Evolutionary conservation across 1,139 yeast genomes (phyloP).

Genomic region (Magnusiomyces tetraspermus): DNA sequence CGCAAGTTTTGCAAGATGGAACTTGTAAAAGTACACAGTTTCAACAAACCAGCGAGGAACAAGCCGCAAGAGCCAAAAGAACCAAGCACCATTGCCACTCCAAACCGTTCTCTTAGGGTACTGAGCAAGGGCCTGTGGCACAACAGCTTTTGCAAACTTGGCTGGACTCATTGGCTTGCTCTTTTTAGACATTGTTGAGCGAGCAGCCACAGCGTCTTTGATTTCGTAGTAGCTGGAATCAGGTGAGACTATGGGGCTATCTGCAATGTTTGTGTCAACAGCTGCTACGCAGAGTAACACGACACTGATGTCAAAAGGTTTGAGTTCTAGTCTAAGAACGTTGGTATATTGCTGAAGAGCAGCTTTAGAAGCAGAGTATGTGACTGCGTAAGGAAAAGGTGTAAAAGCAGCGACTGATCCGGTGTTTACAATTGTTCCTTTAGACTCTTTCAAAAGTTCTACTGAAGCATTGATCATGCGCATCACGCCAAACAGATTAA

Average conservation of each 20-base stretch:
- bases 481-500: conserved; percentile 63
- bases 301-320: conserved; percentile 65
- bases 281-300: conserved; percentile 64
- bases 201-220: conserved; percentile 40
- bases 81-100: conserved; percentile 45
- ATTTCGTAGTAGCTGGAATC: conserved; percentile 44
- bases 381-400: conserved; percentile 63
- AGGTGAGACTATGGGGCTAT: conserved; percentile 46
- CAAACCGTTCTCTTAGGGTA: conserved; percentile 42
- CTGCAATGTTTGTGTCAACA: conserved; percentile 53
- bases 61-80: conserved; percentile 33
- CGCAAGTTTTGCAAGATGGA: not conserved
- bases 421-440: conserved; percentile 66
- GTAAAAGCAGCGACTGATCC: conserved; percentile 61
- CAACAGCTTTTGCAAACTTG: conserved; percentile 47
- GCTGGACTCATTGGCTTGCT: conserved; percentile 53
- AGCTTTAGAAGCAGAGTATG: conserved; percentile 65
- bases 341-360: conserved; percentile 67
- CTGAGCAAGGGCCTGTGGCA: conserved; percentile 39
- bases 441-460: conserved; percentile 50
- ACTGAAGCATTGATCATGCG: conserved; percentile 52
- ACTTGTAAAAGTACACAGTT: not conserved
- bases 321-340: conserved; percentile 54
- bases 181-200: conserved; percentile 53
- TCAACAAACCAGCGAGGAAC: conserved; percentile 42